Conservation (phyloP, 2,329 filamentous ascomycete species). For the Colletotrichum costaricense region DNA sequence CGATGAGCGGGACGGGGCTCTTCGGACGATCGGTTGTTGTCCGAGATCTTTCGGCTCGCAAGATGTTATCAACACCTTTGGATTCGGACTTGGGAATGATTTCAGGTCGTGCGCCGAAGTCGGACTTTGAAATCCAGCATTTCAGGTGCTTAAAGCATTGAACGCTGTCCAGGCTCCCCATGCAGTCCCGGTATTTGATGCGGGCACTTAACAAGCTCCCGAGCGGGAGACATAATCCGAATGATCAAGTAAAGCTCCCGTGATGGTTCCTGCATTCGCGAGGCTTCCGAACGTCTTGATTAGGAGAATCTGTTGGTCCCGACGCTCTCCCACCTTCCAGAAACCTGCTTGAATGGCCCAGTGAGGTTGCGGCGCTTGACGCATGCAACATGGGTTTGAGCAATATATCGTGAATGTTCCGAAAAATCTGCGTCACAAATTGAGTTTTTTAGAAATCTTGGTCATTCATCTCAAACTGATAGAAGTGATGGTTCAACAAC, state of each 20-base stretch:
- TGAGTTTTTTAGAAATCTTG: background rate
- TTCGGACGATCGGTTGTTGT: slow-evolving; percentile 17
- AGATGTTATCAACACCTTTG: background rate
- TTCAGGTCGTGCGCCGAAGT: background rate
- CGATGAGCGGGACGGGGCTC: background rate
- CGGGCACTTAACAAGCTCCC: slow-evolving; percentile 7
- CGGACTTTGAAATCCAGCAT: background rate
- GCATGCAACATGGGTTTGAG: background rate
- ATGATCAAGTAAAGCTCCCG: background rate
- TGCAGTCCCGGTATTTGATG: background rate
- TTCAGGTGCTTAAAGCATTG: background rate
- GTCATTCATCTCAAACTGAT: background rate
- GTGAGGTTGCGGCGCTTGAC: background rate
- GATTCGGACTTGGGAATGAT: slow-evolving; percentile 1
- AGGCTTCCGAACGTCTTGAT: background rate
- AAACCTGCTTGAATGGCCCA: background rate
- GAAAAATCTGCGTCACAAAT: background rate
- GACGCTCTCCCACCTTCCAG: slow-evolving; percentile 17
- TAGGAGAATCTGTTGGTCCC: background rate
- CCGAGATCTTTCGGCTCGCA: slow-evolving; percentile 19
- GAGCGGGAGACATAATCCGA: background rate
- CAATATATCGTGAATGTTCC: background rate
- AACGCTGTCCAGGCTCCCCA: background rate
- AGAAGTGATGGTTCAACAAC: background rate
- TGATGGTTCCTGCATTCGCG: background rate